A percentile compares a stretch with the other conserved stretches of the same genome.
phyloP scores from a whole-genome alignment of 2,329 filamentous ascomycete species.

The Pseudogymnoascus destructans region DNA sequence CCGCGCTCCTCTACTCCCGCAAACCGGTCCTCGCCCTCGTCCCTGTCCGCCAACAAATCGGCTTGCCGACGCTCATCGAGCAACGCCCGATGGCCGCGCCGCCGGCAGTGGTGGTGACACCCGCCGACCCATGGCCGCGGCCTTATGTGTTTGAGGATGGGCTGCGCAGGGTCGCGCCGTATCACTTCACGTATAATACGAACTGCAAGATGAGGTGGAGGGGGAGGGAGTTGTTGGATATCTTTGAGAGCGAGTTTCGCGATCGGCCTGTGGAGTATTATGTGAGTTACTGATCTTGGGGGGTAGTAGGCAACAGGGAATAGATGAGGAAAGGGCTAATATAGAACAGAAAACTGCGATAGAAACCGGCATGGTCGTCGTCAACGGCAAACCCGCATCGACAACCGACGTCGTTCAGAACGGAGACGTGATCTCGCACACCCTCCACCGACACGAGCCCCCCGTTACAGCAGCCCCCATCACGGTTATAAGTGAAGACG shows the following conservation, averaged over 20 bases:
- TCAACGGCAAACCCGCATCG: slow-evolving; percentile 62
- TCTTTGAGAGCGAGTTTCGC: slow-evolving; percentile 85
- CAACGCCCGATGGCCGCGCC: slow-evolving; percentile 30
- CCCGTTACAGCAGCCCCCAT: slow-evolving; percentile 75
- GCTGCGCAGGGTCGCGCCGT: slow-evolving; percentile 70
- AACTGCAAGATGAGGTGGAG: slow-evolving; percentile 92
- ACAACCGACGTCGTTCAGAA: slow-evolving; percentile 64
- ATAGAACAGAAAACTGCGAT: slow-evolving; percentile 54
- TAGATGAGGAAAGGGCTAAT: slow-evolving; percentile 18
- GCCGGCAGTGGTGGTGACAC: slow-evolving; percentile 37
- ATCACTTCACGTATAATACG: slow-evolving; percentile 90
- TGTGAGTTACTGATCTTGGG: slow-evolving; percentile 32
- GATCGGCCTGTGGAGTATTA: slow-evolving; percentile 83
- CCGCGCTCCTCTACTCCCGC: slow-evolving; percentile 38
- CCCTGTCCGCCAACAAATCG: slow-evolving; percentile 20
- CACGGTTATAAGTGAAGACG: slow-evolving; percentile 75
- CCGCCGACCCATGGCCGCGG: slow-evolving; percentile 41
- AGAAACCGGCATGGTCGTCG: slow-evolving; percentile 59
- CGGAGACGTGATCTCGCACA: slow-evolving; percentile 84
- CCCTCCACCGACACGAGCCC: slow-evolving; percentile 87
- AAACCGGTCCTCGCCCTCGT: slow-evolving; percentile 33
- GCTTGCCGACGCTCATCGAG: slow-evolving; percentile 25
- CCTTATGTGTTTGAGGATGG: slow-evolving; percentile 79
- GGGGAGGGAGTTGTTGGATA: slow-evolving; percentile 64
- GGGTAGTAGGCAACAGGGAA: background rate